A percentile compares a stretch with the other conserved stretches of the same genome.
phyloP scores from a whole-genome alignment of 345 rosid genomes.

The Raphanus sativus region DNA sequence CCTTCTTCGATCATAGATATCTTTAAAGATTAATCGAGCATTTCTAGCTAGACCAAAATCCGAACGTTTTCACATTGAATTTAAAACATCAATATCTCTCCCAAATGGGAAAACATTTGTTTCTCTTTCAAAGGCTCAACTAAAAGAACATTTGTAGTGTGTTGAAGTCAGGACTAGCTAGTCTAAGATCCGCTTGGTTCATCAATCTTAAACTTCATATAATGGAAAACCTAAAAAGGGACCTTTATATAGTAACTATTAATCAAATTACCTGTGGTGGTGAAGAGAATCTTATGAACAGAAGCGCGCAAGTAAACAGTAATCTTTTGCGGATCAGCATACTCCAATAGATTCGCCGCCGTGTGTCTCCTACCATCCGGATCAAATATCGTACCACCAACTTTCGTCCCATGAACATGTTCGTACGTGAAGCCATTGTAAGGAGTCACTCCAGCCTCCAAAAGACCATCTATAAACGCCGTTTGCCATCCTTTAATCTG shows the following conservation, averaged over 20 bases:
- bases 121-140: too few relatives aligned
- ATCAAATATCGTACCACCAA: background rate
- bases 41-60: too few relatives aligned
- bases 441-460: background rate
- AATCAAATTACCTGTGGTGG: conserved; percentile 7
- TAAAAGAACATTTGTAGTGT: too few relatives aligned
- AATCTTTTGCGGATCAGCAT: conserved; percentile 6
- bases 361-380: background rate
- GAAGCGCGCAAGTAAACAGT: conserved; percentile 7
- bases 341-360: conserved; percentile 6
- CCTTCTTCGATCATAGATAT: too few relatives aligned
- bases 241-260: background rate
- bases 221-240: background rate
- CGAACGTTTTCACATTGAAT: too few relatives aligned
- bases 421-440: conserved; percentile 4
- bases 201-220: background rate
- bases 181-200: background rate
- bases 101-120: too few relatives aligned
- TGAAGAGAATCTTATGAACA: conserved; percentile 15
- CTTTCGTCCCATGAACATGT: background rate
- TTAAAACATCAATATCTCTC: too few relatives aligned
- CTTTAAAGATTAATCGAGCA: too few relatives aligned
- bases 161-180: too few relatives aligned
- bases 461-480: conserved; percentile 12
- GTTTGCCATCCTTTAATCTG: conserved; percentile 7